phyloP scores from a whole-genome alignment of 2,329 filamentous ascomycete species.

The Cyphellophora attinorum region DNA sequence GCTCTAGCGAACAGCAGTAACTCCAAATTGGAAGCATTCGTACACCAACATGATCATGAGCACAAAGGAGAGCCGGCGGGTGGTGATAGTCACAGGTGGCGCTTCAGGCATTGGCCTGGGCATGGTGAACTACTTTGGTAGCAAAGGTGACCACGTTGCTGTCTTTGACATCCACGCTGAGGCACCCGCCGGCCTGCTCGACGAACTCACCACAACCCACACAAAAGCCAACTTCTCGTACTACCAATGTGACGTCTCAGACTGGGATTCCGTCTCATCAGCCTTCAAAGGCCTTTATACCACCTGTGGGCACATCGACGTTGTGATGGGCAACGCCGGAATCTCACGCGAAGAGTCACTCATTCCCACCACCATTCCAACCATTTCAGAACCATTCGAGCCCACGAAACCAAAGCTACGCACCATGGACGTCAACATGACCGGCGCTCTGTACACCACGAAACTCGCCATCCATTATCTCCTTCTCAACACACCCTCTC shows the following conservation, averaged over 20 bases:
- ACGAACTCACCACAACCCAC: slow-evolving; percentile 19
- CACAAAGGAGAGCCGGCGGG: neutral
- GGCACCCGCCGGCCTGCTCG: slow-evolving; percentile 15
- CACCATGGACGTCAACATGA: slow-evolving; percentile 26
- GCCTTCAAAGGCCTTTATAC: slow-evolving; percentile 26
- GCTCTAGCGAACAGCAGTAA: too few relatives aligned
- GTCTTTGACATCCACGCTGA: slow-evolving; percentile 25
- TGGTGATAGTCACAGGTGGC: slow-evolving; percentile 17
- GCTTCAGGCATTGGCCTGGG: slow-evolving; percentile 28
- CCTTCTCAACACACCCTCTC: slow-evolving; percentile 30
- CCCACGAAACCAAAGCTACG: slow-evolving; percentile 27
- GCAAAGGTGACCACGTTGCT: slow-evolving; percentile 23
- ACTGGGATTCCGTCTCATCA: slow-evolving; percentile 25
- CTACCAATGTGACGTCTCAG: slow-evolving; percentile 24
- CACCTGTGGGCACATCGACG: slow-evolving; percentile 30
- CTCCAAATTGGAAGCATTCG: too few relatives aligned
- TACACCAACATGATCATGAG: neutral
- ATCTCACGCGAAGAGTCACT: slow-evolving; percentile 35
- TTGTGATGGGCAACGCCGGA: slow-evolving; percentile 43
- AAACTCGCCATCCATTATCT: slow-evolving; percentile 44
- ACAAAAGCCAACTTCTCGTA: slow-evolving; percentile 21
- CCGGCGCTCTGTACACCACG: slow-evolving; percentile 37
- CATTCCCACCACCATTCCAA: slow-evolving; percentile 22
- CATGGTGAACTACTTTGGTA: slow-evolving; percentile 24
- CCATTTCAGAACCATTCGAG: slow-evolving; percentile 18